Conservation (phyloP, 2,329 filamentous ascomycete genomes). For the Fusarium sp. region DNA sequence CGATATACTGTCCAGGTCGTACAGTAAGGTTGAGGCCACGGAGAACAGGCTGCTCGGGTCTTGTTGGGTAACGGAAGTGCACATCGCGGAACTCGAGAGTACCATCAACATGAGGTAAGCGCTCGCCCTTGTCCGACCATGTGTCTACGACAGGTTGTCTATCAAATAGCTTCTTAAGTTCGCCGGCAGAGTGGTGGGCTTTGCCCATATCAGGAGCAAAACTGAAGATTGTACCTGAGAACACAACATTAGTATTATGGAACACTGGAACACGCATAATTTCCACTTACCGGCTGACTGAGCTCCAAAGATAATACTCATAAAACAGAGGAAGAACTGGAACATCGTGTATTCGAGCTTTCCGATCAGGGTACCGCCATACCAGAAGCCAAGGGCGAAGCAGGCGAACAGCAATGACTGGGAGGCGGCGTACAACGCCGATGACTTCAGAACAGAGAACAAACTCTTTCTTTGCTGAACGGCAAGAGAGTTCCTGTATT, state of each 20-base stretch:
- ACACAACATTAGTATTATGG: slow-evolving; percentile 69
- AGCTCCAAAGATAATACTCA: slow-evolving; percentile 87
- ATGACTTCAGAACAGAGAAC: slow-evolving; percentile 79
- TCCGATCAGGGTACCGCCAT: slow-evolving; percentile 81
- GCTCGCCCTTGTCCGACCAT: slow-evolving; percentile 77
- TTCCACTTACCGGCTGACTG: slow-evolving; percentile 72
- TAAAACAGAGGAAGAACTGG: slow-evolving; percentile 93
- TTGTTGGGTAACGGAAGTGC: slow-evolving; percentile 92
- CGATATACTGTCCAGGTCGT: slow-evolving; percentile 83
- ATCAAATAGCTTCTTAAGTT: slow-evolving; percentile 87
- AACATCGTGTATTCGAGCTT: slow-evolving; percentile 78
- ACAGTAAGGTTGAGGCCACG: slow-evolving; percentile 82
- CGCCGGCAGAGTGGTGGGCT: slow-evolving; percentile 82
- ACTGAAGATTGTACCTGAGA: slow-evolving; percentile 87
- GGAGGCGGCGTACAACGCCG: slow-evolving; percentile 81
- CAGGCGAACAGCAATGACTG: slow-evolving; percentile 87
- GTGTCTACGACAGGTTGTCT: slow-evolving; percentile 83
- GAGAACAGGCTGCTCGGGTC: slow-evolving; percentile 91
- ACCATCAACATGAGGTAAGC: slow-evolving; percentile 74
- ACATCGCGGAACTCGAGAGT: slow-evolving; percentile 90
- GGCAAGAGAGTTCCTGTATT: slow-evolving; percentile 76
- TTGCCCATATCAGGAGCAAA: slow-evolving; percentile 95
- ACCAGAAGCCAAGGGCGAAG: slow-evolving; percentile 93
- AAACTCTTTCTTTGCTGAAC: slow-evolving; percentile 75
- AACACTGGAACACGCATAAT: background rate